A percentile compares a stretch with the other conserved stretches of the same genome.
Evolutionary conservation across 1,139 yeast genomes (phyloP).

Genomic region (Suhomyces bokatorum): DNA sequence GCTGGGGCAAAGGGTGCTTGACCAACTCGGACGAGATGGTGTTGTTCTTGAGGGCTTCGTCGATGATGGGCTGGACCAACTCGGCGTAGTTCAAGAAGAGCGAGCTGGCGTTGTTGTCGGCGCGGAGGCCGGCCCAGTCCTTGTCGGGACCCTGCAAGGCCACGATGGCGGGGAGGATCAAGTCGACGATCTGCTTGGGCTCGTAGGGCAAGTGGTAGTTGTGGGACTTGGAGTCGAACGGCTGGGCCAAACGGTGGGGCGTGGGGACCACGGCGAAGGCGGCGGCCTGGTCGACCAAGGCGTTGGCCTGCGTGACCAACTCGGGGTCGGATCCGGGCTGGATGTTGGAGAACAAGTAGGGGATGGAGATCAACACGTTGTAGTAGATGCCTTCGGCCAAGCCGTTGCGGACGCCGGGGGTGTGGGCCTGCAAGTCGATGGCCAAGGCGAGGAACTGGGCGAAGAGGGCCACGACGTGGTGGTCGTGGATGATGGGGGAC

Average conservation of each 20-base stretch:
- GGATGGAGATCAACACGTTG: constrained; percentile 64
- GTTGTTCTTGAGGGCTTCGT: constrained; percentile 36
- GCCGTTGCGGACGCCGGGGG: constrained; percentile 45
- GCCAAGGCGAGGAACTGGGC: constrained; percentile 57
- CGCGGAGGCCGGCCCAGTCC: constrained; percentile 25
- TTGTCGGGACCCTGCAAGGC: constrained; percentile 30
- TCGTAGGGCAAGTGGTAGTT: constrained; percentile 51
- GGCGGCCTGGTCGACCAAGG: constrained; percentile 48
- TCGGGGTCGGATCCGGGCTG: constrained; percentile 23
- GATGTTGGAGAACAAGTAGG: constrained; percentile 61
- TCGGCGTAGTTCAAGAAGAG: constrained; percentile 38
- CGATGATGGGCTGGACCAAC: constrained; percentile 38
- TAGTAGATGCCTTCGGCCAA: constrained; percentile 70
- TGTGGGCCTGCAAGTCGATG: constrained; percentile 50
- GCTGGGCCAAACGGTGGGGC: constrained; percentile 29
- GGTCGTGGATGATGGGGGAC: constrained; percentile 58
- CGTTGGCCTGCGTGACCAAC: constrained; percentile 39
- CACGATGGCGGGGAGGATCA: constrained; percentile 58
- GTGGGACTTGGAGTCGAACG: constrained; percentile 40
- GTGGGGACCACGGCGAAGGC: constrained; percentile 31
- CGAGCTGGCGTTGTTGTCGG: constrained; percentile 14
- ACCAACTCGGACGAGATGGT: constrained; percentile 42
- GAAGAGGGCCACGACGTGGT: constrained; percentile 52
- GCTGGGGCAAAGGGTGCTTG: constrained; percentile 48
- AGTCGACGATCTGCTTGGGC: constrained; percentile 50